Evolutionary conservation across 106 monocot genomes (phyloP), one percentile per base, ranked within the genome.

Genomic region (Dioscorea dumetorum): DNA sequence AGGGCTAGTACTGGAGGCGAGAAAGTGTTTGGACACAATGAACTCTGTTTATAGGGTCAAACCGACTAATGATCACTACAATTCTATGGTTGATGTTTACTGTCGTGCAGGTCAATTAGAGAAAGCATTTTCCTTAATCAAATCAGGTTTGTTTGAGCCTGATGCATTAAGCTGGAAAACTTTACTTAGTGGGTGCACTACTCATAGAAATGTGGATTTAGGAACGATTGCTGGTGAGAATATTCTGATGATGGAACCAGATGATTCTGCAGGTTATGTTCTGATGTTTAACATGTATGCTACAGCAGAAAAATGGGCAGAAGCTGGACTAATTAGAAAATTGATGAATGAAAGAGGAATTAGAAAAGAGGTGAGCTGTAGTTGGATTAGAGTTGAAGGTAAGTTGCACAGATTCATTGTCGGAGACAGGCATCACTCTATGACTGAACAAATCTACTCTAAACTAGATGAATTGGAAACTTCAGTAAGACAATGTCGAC

Each of bases 21-120:
- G 60, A 62, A 34, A 73, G 20, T 61, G 16, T 56, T 72, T 78
- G 51, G 49, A 78, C 10, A 57, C 56, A 31, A 79, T 79, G 74
- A 52, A 32, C 18, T 64, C 22, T 4, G 49, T 62, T 57, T 68
- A 63, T 64, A 69, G 69, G 9, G 72, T 79, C 22, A 35, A 64
- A 67, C 63, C 79, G 20, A 74, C 63, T 32, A 28, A 50, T 35
- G 69, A 73, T 59, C 74, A 80, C 33, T 79, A 64, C 24, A 68
- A 74, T 41, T 74, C 69, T 58, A 62, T 79, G 74, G 19, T 79
- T 31, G 74, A 79, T 64, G 74, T 74, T 64, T 79, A 79, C 33
- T n/a, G n/a, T n/a, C n/a, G n/a, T n/a, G n/a, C n/a, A n/a, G n/a
- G n/a, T n/a, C n/a, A n/a, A n/a, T n/a, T n/a, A n/a, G n/a, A n/a